Base-by-base conservation (phyloP, 352 stramenopile species). In the Pilasporangium apinafurcum region DNA sequence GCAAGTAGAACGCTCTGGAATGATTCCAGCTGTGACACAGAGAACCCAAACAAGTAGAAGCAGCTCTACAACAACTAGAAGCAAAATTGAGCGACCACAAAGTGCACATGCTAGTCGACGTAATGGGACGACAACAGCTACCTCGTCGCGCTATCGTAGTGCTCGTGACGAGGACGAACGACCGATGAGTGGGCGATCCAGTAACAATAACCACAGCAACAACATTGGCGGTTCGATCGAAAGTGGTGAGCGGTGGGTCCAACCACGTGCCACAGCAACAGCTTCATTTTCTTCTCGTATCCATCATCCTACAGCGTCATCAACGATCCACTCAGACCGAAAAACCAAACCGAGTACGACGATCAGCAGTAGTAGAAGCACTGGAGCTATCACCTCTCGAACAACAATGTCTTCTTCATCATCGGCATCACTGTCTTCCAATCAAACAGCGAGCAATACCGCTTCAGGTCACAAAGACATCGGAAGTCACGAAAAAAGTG, bases 201-300 rank as follows among this genome's bases (percentile, higher is more conserved):
- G 56, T 26, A 76, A 63, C 54, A 81, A 69, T 38, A 72, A 72
- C 21, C 53, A 65, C n/a, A 44, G 53, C 5, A 59, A 18, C 5
- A 30, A 18, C 3, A 25, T 28, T 5, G 32, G 20, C 4, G 40
- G 58, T n/a, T 64, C 49, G 4, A 20, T 62, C 28, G 51, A 73
- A 1, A 50, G 60, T 14, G 44, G 49, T 8, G 68, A 72, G 14
- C 76, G 74, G 28, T 83, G 70, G 73, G 70, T 68, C 4, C 72
- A 83, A 29, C 30, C 62, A 16, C 67, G 69, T 12, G 38, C 50
- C 0, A 48, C 53, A 6, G 48, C 55, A 1, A 59, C 59, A 24
- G 51, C 56, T 0, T 54, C 53, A 20, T 35, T 57, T 35, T 68
- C 62, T 25, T 70, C 63, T 8, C 44, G 63, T 21, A 51, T 65